Evolutionary conservation across 179 eudicot species (phyloP).

Genomic region (Carnegiea gigantea): DNA sequence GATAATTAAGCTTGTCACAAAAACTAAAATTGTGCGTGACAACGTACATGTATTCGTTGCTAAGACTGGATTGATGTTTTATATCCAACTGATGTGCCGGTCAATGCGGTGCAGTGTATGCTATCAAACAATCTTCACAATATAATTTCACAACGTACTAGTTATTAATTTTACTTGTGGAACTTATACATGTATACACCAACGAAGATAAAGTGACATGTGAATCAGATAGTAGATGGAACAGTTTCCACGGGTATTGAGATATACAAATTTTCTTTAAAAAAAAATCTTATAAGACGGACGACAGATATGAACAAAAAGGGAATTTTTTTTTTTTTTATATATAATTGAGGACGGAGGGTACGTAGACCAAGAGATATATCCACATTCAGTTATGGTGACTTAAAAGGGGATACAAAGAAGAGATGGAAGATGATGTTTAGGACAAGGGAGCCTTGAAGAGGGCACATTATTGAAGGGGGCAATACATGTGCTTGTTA

Average conservation of each 20-base stretch:
- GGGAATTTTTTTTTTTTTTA: too few species aligned
- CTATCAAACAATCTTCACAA: too few species aligned
- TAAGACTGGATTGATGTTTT: too few species aligned
- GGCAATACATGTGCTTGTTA: conserved; percentile 37
- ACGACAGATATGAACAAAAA: neutral
- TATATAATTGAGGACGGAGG: neutral
- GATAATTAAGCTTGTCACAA: too few species aligned
- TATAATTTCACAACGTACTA: too few species aligned
- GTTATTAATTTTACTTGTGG: neutral
- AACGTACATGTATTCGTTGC: too few species aligned
- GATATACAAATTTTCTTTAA: neutral
- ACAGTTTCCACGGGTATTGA: neutral
- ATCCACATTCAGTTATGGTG: conserved; percentile 30
- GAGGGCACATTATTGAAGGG: conserved; percentile 29
- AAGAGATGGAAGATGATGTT: neutral
- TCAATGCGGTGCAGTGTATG: too few species aligned
- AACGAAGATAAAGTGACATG: neutral
- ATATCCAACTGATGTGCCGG: neutral
- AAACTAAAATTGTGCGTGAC: too few species aligned
- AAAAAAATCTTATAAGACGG: neutral
- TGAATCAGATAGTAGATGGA: neutral
- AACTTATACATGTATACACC: neutral
- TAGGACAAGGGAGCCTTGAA: conserved; percentile 17
- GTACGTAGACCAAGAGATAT: conserved; percentile 9
- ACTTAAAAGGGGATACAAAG: conserved; percentile 19